Evolutionary conservation across 106 monocot genomes (phyloP), one percentile per base, ranked within the genome.

Genomic region (Agapanthus africanus): DNA sequence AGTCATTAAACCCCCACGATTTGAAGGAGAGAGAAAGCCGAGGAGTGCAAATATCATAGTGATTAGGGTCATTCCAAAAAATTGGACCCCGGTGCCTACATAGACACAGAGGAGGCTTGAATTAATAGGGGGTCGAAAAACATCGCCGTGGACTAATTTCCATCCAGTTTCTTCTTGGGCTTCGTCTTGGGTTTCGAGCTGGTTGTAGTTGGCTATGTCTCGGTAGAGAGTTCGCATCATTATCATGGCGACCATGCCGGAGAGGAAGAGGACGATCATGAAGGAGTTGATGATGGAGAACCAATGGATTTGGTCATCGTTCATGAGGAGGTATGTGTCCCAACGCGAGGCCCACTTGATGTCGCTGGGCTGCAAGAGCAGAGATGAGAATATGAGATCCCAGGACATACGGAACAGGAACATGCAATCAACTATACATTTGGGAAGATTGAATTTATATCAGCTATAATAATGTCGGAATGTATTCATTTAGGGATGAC

Each of bases 161-260:
- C 88, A 88, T 35, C 84, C 88, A 18, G 81, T 88, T 79, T 88
- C 88, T 49, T 88, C 88, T 64, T 88, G 84, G 21, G 88, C 84
- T 76, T 88, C 88, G 34, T 88, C 88, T 66, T 84, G 88, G 10
- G 78, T 88, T 26, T 88, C 88, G 41, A 88, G 56, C 38, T 84
- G 88, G 52, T 88, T 88, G 73, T 88, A 88, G 69, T 83, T 83
- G 36, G 87, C 71, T 68, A 88, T 88, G 65, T 88, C 88, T 67
- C 72, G 78, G 73, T 88, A 88, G 6, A 88, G 76, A 1, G 88
- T 88, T 39, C 88, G 72, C 81, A 88, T 67, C 84, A 88, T 88
- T 63, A 88, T 88, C 88, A 88, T 88, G 40, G 88, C 88, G 54
- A 88, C 84, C 88, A 88, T 88, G 31, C 88, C 84, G 56, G 88